phyloP scores from a whole-genome alignment of 2,329 filamentous ascomycete species.

The Cytospora chrysosperma region DNA sequence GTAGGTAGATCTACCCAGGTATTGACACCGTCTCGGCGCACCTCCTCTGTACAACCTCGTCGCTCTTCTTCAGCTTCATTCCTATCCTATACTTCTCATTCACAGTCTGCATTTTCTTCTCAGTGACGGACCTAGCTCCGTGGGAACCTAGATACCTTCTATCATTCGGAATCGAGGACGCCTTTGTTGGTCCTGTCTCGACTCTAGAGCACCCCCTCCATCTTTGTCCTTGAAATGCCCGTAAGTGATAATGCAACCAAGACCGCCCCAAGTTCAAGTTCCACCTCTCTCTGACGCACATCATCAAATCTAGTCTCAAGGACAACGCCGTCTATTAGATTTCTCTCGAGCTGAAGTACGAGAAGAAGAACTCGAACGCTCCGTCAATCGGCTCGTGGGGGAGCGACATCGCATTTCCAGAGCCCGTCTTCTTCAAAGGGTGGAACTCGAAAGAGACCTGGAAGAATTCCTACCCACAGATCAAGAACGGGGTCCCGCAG shows the following conservation, averaged over 20 bases:
- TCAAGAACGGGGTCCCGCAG: slow-evolving; percentile 19
- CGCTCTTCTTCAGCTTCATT: neutral
- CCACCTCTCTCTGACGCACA: neutral
- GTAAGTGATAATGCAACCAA: slow-evolving; percentile 7
- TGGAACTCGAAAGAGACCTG: slow-evolving; percentile 2
- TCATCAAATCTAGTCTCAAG: slow-evolving; percentile 1
- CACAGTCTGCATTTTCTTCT: neutral
- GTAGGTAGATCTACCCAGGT: too few relatives aligned
- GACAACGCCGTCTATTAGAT: slow-evolving; percentile 13
- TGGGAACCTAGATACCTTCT: too few relatives aligned
- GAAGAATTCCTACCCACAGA: neutral
- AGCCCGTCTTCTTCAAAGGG: slow-evolving; percentile 4
- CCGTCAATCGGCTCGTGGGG: slow-evolving; percentile 2
- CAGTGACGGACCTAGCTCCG: neutral
- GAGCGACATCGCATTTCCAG: slow-evolving; percentile 3
- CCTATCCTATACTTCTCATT: neutral
- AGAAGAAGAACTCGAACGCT: slow-evolving; percentile 15
- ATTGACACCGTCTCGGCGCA: neutral
- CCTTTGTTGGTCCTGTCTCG: slow-evolving; percentile 11
- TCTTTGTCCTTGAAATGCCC: slow-evolving; percentile 18
- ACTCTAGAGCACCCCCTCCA: neutral
- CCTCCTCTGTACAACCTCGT: neutral
- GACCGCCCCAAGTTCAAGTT: neutral
- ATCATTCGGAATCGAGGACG: neutral
- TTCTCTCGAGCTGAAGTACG: slow-evolving; percentile 18